Evolutionary conservation across 2,329 filamentous ascomycete species (phyloP).

Genomic region (Neofusicoccum parvum): DNA sequence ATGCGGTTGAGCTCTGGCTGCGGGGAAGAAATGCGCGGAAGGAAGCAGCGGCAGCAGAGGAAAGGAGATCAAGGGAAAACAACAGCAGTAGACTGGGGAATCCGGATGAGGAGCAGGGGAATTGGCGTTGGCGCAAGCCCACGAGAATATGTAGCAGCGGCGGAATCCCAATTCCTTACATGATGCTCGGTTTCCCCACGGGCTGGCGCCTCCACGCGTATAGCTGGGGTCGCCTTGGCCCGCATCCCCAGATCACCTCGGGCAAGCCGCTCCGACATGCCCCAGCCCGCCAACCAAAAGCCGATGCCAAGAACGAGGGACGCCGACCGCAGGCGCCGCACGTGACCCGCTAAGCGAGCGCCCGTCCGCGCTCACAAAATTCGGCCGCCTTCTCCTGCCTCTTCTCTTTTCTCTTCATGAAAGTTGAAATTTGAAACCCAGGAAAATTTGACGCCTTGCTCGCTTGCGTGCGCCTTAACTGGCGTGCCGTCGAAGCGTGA

Average conservation of each 20-base stretch:
- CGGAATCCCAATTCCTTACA: slow-evolving; percentile 16
- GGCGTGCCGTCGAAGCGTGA: slow-evolving; percentile 22
- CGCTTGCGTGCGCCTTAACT: slow-evolving; percentile 18
- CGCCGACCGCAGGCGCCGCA: not conserved
- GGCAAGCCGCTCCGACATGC: slow-evolving; percentile 12
- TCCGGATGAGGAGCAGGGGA: too few species aligned
- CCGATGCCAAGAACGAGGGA: slow-evolving; percentile 1
- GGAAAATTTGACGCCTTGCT: slow-evolving; percentile 38
- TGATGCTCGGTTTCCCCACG: slow-evolving; percentile 13
- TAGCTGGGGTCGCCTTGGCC: not conserved
- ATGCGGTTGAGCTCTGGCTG: not conserved
- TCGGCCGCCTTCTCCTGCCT: slow-evolving; percentile 21
- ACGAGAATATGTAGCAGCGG: not conserved
- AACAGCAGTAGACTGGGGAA: too few species aligned
- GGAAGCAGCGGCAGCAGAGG: not conserved
- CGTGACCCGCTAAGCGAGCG: slow-evolving; percentile 3
- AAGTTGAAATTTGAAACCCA: slow-evolving; percentile 56
- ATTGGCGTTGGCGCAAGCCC: not conserved
- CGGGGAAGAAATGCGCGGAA: not conserved
- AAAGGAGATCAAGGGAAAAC: not conserved
- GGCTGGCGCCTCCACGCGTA: slow-evolving; percentile 10
- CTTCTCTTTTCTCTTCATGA: slow-evolving; percentile 47
- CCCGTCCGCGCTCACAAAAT: not conserved
- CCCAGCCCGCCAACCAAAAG: slow-evolving; percentile 14
- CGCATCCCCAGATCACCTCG: slow-evolving; percentile 9